Percentiles rank a stretch among this genome's conserved stretches.
Evolutionary conservation across 805 yeast species (phyloP).

Genomic region (Metschnikowia chrysomelidarum): DNA sequence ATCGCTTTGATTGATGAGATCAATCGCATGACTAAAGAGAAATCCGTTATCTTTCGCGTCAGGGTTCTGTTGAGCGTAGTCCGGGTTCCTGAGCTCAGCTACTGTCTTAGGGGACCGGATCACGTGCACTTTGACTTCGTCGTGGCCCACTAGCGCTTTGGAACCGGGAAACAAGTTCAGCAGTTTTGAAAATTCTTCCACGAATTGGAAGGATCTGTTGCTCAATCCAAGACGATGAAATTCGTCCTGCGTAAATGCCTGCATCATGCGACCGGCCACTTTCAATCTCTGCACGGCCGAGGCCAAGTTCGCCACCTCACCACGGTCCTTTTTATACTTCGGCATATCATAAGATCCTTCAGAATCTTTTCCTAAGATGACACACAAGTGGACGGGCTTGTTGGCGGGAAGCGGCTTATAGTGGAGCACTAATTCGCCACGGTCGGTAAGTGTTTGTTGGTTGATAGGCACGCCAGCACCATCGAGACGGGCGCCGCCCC

Average conservation of each 20-base stretch:
- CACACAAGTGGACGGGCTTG: conserved; percentile 79
- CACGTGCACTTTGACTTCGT: conserved; percentile 75
- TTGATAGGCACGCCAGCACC: conserved; percentile 32
- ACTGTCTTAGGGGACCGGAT: conserved; percentile 64
- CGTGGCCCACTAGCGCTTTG: conserved; percentile 54
- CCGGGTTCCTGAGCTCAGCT: conserved; percentile 69
- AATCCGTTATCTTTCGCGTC: conserved; percentile 73
- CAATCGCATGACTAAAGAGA: conserved; percentile 73
- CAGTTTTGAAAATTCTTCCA: conserved; percentile 45
- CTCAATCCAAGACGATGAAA: conserved; percentile 80
- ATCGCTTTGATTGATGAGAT: conserved; percentile 47
- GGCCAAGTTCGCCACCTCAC: conserved; percentile 67
- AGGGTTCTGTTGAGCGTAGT: conserved; percentile 83
- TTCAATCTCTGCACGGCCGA: conserved; percentile 71
- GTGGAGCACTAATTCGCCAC: conserved; percentile 22
- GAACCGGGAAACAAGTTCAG: conserved; percentile 32
- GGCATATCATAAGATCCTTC: conserved; percentile 72
- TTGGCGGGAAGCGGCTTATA: conserved; percentile 54
- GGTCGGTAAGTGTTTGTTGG: conserved; percentile 21
- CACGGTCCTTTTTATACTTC: conserved; percentile 36
- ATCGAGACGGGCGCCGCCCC: conserved; percentile 25
- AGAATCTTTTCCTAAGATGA: conserved; percentile 76
- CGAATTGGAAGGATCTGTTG: conserved; percentile 70
- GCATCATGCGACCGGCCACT: conserved; percentile 84
- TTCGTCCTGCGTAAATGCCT: conserved; percentile 87